These are phyloP conservation scores for Lactarius deliciosus DNA, from an alignment of 768 basidiomycete genomes.

Conservation along the genomic window DNA sequence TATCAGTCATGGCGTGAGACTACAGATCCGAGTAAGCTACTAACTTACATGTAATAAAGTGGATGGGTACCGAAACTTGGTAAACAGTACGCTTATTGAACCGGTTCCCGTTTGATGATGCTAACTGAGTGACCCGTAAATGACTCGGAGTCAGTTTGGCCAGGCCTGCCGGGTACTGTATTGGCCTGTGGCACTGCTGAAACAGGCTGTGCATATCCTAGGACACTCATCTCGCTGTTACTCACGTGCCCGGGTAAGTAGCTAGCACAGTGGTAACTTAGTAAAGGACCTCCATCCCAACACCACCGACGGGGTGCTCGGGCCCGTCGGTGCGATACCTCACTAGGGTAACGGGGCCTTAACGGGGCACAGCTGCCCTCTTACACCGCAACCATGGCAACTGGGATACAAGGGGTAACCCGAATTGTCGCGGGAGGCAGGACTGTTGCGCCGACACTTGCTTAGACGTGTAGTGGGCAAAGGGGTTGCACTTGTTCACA, in stretches of 20 bases:
- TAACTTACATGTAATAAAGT: neutral
- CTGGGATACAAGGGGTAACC: neutral
- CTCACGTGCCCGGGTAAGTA: neutral
- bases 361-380: neutral
- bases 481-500: neutral
- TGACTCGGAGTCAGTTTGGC: no score
- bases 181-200: neutral
- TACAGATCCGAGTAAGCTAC: neutral
- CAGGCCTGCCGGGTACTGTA: neutral
- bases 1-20: neutral
- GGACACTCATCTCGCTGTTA: neutral
- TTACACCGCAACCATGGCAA: slow-evolving; percentile 2
- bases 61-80: neutral
- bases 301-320: neutral
- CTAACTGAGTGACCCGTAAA: neutral
- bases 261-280: neutral
- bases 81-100: neutral
- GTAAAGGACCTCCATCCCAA: neutral
- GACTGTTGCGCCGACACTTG: neutral
- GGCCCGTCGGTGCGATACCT: neutral
- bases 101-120: neutral
- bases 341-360: neutral
- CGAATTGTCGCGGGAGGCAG: slow-evolving; percentile 12
- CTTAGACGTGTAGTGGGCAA: neutral
- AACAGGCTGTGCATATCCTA: slow-evolving; percentile 2